Percentiles rank a stretch among this genome's conserved stretches.
Conservation (phyloP, 2,329 filamentous ascomycete species). For the Pseudogymnoascus verrucosus region DNA sequence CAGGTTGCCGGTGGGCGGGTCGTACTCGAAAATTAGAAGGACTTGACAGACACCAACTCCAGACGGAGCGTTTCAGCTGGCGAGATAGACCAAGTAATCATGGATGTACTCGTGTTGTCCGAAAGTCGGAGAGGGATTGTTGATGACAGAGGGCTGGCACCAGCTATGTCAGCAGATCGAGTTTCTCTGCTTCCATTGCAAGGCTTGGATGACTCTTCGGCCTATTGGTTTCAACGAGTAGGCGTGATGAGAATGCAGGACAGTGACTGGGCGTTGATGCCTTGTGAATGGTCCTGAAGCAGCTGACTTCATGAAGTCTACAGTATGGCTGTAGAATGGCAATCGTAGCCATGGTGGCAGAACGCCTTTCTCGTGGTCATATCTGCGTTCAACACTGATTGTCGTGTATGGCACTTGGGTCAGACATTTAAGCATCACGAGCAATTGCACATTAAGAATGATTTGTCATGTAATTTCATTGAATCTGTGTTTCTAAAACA, state of each 20-base stretch:
- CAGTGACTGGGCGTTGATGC: too few relatives aligned
- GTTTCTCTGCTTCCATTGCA: neutral
- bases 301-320: neutral
- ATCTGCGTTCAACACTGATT: neutral
- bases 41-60: neutral
- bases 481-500: slow-evolving; percentile 6
- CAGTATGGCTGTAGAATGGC: too few relatives aligned
- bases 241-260: too few relatives aligned
- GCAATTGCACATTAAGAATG: neutral
- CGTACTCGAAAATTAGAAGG: neutral
- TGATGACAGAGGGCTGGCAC: neutral
- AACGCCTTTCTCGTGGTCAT: neutral
- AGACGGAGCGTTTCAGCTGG: neutral
- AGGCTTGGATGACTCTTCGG: too few relatives aligned
- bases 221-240: too few relatives aligned
- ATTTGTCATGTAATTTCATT: slow-evolving; percentile 9
- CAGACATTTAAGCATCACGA: neutral
- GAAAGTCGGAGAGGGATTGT: neutral
- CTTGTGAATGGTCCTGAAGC: neutral
- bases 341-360: neutral
- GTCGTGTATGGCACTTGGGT: neutral
- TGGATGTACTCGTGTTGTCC: too few relatives aligned
- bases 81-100: neutral
- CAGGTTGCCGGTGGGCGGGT: neutral
- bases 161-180: neutral